Base-by-base conservation (phyloP, 768 basidiomycete species). In the Leccinum uliginosum region DNA sequence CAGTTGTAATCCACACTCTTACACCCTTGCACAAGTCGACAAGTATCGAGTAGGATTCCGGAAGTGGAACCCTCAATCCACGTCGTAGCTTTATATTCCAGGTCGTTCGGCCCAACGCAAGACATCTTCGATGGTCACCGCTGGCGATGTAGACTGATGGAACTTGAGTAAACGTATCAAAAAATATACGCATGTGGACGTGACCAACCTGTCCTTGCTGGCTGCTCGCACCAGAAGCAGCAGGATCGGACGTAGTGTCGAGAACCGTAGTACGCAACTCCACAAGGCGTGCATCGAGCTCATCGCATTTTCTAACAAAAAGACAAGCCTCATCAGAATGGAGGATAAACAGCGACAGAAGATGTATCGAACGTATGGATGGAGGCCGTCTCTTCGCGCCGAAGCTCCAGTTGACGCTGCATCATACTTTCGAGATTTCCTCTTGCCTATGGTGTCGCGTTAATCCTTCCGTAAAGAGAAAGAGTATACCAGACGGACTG, bases 401-500 rank as follows among this genome's bases (percentile, higher is more conserved):
- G 78, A 23, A 87, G 73, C 52, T 91, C 84, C 4, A 94, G 75
- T 65, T 94, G 91, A 19, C 83, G 78, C 44, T 80, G 77, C 86
- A 94, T 89, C 86, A 93, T 85, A 8, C 77, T 73, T 67, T 93
- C 91, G 45, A 95, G 78, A 63, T 87, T 90, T 34, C 81, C 86
- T 61, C 93, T 77, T 14, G 93, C 92, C 87, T 92, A 62, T 15
- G 14, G 19, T 17, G 24, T 29, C 32, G n/a, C 10, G 10, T 62
- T 26, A 29, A 29, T 47, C 32, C n/a, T 53, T 57, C 26, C 55
- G 30, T 17, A 17, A 47, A 26, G 24, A 7, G 21, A 19, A 24
- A 6, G 19, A 17, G 19, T 26, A 38, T 32, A 57, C 27, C n/a
- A 51, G 51, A 47, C 54, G 44, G 60, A 67, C 73, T 11, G 24